Evolutionary conservation across 306 rosid species (phyloP).

Genomic region (Prunus fruticosa): DNA sequence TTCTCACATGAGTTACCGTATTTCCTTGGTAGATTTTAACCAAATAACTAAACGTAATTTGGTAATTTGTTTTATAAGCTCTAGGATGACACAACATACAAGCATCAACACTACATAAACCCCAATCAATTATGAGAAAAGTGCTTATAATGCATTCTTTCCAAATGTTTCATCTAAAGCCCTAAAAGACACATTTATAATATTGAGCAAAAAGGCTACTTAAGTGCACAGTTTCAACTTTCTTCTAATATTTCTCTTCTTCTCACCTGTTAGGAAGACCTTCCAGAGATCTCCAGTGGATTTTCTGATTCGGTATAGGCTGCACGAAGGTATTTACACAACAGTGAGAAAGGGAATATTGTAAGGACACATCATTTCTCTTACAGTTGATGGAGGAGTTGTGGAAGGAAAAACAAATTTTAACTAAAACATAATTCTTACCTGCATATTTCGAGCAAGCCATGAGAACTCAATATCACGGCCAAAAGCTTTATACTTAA

Average conservation of each 20-base stretch:
- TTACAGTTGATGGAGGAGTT: not conserved
- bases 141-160: not conserved
- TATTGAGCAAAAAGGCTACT: constrained; percentile 10
- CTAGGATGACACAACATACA: not conserved
- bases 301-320: constrained; percentile 92
- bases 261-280: constrained; percentile 94
- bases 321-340: constrained; percentile 42
- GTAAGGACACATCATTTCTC: not conserved
- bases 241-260: not conserved
- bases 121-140: not conserved
- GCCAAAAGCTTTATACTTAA: constrained; percentile 85
- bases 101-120: not conserved
- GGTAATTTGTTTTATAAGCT: not conserved
- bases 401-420: not conserved
- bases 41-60: not conserved
- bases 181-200: not conserved
- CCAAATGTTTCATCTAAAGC: not conserved
- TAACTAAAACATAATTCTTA: constrained; percentile 28
- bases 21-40: not conserved
- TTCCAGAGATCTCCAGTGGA: constrained; percentile 93
- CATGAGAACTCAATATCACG: constrained; percentile 79
- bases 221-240: constrained; percentile 3
- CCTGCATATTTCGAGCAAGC: constrained; percentile 99
- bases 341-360: constrained; percentile 20
- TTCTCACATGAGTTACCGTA: not conserved